Evolutionary conservation across 2,329 filamentous ascomycete genomes (phyloP), one percentile per base, ranked within the genome.

Genomic region (Neofusicoccum cordaticola): DNA sequence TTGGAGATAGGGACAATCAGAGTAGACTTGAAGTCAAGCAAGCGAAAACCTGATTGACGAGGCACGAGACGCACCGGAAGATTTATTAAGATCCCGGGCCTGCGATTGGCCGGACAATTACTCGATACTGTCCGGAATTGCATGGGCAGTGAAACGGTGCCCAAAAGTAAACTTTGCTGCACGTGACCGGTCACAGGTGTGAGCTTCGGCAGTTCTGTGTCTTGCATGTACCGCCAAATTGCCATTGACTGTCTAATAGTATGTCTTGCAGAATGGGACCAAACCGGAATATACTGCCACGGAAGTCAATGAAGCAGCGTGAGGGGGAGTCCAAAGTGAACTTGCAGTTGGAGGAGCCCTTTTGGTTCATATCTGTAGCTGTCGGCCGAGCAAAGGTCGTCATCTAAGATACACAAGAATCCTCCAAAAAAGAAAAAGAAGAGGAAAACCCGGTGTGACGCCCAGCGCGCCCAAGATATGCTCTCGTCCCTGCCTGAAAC

Each of bases 401-500:
- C 35, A 63, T 27, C 61, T 63, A 63, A 56, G 61, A 63, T 63
- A 63, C 61, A 63, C 11, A 42, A 51, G 47, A 62, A 41, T 6
- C 41, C 48, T 22, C 17, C 17, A 39, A 56, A 39, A 48, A 45
- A 8, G 50, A 44, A 53, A 53, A 52, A 34, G n/a, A 63, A 52
- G 39, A 34, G 39, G 47, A 51, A 47, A 27, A 45, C 50, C 61
- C 61, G 51, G 50, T 44, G 39, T 47, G 61, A 63, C 61, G 61
- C 61, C 61, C 17, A 56, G 50, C 35, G 61, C 61, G 61, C 61
- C 61, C 61, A 53, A 39, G 61, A 56, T 50, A 63, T 63, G 61
- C 50, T 63, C 41, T 56, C 42, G 39, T 47, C 39, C 31, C 39
- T 44, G 61, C 61, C 61, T 56, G 41, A 52, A 56, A 56, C 48